Evolutionary conservation across 257 asterid species (phyloP), one percentile per base, ranked within the genome.

Genomic region (Fraxinus excelsior): DNA sequence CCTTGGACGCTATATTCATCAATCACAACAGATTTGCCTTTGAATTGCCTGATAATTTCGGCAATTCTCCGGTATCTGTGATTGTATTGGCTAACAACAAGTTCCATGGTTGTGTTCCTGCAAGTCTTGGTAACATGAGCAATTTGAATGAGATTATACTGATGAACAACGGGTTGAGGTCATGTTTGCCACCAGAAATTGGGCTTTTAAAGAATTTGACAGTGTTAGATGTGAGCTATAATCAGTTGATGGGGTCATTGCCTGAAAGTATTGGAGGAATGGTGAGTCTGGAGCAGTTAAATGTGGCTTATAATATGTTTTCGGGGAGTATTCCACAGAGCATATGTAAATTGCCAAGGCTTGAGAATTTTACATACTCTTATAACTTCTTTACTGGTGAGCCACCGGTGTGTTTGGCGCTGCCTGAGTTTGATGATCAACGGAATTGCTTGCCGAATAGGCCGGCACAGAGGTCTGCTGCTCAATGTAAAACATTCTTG

Each of bases 361-460:
- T 91, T 35, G 85, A 86, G 87, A 93, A 91, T 82, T 93, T 93
- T 58, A 91, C 97, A 0, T 88, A 64, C 62, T 81, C 92, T 0
- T 86, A 85, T 62, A 93, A 93, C 78, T 93, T 93, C 82, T 91
- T 93, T 79, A 90, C 90, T 1, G 98, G 96, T 1, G 97, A 93
- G 78, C 86, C 96, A 0, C 91, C 92, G 35, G 87, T 69, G 65
- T 93, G 98, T 79, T 84, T 90, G 95, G 82, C 84, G 0, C 37
- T 93, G 80, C 88, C 92, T 73, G 92, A 79, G 23, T 79, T 86
- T 56, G 82, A 90, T 40, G 97, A 91, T 84, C 80, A 83, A 32
- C 70, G 81, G 80, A 91, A 93, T 83, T 93, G 97, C 71, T 84
- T 93, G 91, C 84, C 93, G 0, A 82, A 78, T 26, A 80, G 97